phyloP scores from a whole-genome alignment of 2,329 filamentous ascomycete genomes.

The Dryadomyces quercus-mongolicae region DNA sequence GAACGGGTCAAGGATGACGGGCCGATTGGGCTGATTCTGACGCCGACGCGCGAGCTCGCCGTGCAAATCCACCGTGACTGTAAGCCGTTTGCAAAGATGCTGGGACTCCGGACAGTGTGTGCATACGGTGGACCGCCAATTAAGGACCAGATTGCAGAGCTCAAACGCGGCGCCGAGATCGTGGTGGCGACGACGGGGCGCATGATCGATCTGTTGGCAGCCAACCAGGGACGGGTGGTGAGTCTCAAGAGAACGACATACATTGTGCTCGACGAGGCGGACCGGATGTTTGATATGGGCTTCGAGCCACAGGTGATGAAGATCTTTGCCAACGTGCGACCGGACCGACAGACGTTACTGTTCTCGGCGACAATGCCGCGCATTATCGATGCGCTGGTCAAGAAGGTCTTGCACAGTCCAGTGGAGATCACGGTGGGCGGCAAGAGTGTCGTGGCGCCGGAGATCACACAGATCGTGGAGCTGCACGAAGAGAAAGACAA shows the following conservation, averaged over 20 bases:
- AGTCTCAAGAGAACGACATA: conserved; percentile 85
- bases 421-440: conserved; percentile 90
- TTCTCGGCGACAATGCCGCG: conserved; percentile 95
- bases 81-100: conserved; percentile 82
- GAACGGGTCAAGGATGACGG: conserved; percentile 72
- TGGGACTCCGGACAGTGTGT: conserved; percentile 76
- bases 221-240: conserved; percentile 88
- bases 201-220: conserved; percentile 87
- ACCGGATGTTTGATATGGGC: conserved; percentile 99
- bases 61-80: conserved; percentile 91
- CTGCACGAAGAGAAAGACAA: conserved; percentile 73
- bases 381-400: conserved; percentile 81
- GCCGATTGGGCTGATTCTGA: conserved; percentile 79
- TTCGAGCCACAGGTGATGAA: conserved; percentile 98
- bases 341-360: conserved; percentile 84
- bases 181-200: conserved; percentile 91
- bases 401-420: conserved; percentile 75
- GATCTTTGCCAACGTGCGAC: conserved; percentile 82
- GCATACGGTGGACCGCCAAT: conserved; percentile 93
- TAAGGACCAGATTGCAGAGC: conserved; percentile 91
- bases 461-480: conserved; percentile 89
- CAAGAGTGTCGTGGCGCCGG: conserved; percentile 73
- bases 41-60: conserved; percentile 85
- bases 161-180: conserved; percentile 91
- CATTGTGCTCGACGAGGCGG: conserved; percentile 90